Conservation (phyloP, 2,329 filamentous ascomycete genomes). For the Trichoderma polysporum region DNA sequence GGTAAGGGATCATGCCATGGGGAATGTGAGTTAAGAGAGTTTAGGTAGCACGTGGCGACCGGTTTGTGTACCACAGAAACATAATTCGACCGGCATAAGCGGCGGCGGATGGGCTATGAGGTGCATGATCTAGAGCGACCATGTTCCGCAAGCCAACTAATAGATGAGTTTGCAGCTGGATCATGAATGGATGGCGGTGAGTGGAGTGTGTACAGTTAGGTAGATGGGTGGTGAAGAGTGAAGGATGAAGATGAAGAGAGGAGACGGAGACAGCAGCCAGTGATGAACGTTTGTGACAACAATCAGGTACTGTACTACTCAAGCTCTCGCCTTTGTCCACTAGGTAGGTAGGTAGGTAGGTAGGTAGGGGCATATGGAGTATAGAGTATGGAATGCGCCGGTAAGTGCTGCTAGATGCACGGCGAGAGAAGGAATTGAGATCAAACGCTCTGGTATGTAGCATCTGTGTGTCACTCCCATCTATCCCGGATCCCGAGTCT, state of each 20-base stretch:
- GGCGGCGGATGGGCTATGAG: constrained; percentile 2
- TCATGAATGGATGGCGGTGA: neutral
- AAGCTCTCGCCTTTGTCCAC: neutral
- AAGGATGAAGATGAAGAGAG: neutral
- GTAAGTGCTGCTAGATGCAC: neutral
- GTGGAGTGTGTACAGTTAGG: neutral
- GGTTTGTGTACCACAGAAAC: constrained; percentile 20
- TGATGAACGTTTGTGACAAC: neutral
- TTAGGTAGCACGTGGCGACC: constrained; percentile 16
- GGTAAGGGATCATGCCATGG: constrained; percentile 15
- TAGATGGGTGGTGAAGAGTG: neutral
- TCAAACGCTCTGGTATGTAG: neutral
- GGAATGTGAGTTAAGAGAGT: neutral
- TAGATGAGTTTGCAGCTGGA: neutral
- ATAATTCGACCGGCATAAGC: constrained; percentile 10
- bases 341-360: neutral
- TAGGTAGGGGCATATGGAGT: too few relatives aligned
- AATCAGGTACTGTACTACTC: neutral
- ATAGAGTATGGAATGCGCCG: too few relatives aligned
- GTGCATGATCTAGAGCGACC: constrained; percentile 2
- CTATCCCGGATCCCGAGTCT: constrained; percentile 1
- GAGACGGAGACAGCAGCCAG: neutral
- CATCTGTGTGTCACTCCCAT: neutral
- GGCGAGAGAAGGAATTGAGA: neutral
- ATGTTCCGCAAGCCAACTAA: neutral